Evolutionary conservation across 495 filamentous ascomycete species (phyloP).

Genomic region (Ramalina intermedia): DNA sequence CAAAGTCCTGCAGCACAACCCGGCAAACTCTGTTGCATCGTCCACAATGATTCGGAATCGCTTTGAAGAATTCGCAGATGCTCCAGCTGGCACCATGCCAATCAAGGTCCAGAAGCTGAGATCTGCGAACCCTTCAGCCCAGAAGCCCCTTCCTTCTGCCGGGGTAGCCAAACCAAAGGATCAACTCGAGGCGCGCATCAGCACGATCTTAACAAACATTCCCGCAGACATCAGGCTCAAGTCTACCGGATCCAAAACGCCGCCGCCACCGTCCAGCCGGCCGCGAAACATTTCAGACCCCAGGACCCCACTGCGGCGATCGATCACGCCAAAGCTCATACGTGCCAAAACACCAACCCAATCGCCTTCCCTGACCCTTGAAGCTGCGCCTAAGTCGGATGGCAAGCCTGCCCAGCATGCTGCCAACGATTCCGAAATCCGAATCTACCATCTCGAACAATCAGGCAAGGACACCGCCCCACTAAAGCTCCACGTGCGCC

Average conservation of each 20-base stretch:
- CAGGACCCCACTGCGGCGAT: neutral
- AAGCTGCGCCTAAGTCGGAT: conserved; percentile 38
- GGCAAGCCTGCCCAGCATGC: conserved; percentile 10
- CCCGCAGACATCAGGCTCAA: conserved; percentile 62
- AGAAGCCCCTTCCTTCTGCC: neutral
- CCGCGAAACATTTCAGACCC: conserved; percentile 1
- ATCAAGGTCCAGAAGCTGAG: neutral
- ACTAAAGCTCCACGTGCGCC: conserved; percentile 83
- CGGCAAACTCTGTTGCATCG: no score
- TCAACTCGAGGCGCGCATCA: conserved; percentile 73
- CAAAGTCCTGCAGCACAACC: no score
- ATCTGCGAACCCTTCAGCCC: neutral
- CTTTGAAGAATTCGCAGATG: conserved; percentile 1
- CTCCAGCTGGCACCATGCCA: neutral
- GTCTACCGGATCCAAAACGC: conserved; percentile 20
- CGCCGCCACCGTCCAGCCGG: conserved; percentile 29
- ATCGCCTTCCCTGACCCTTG: conserved; percentile 55
- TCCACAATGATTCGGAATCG: neutral
- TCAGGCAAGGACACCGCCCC: conserved; percentile 58
- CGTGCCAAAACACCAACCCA: conserved; percentile 19
- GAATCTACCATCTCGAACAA: conserved; percentile 85
- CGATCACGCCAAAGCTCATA: conserved; percentile 2
- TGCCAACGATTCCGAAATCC: conserved; percentile 50
- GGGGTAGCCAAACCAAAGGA: conserved; percentile 33
- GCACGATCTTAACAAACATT: conserved; percentile 64